Evolutionary conservation across 1,284 basidiomycete species (phyloP), one percentile per base, ranked within the genome.

Genomic region (Ustilago trichophora): DNA sequence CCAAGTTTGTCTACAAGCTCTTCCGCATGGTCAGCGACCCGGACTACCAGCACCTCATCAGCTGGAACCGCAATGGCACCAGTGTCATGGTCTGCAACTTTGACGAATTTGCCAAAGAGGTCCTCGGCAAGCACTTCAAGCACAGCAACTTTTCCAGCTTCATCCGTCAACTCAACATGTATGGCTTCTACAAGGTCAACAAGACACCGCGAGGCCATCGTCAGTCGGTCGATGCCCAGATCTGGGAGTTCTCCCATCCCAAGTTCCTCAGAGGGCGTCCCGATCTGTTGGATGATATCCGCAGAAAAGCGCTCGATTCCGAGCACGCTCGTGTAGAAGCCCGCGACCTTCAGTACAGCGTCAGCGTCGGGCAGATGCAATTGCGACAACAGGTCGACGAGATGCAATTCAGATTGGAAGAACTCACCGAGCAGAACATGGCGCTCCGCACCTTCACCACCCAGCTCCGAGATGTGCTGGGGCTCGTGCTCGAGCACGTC

Each of bases 171-270:
- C 85, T 93, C 48, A 93, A 93, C 83, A 93, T 93, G 91, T 76
- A 78, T 53, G 82, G 74, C 48, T 78, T 81, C 48, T 78, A 81
- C 57, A 82, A 82, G 57, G 75, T 77, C 55, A 81, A 80, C 77
- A 83, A 91, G 88, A 91, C 91, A 5, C 91, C 91, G 18, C 88
- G 91, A 48, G 89, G 90, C 1, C 90, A 91, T 80, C 66, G 73
- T 8, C 89, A 89, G 2, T 89, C 89, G 15, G 86, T 87, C 19
- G 89, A 91, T 74, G 87, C 88, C 33, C 91, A 92, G 82, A 89
- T 88, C 12, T 92, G 91, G 91, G 91, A 93, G 80, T 93, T 93
- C 80, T 90, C 89, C 4, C 91, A 92, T 82, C 88, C 88, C 82
- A 91, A 91, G 78, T 93, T 93, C 82, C 84, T 91, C 27, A 88